phyloP scores from a whole-genome alignment of 352 stramenopile species.

The Phytophthora sansomeana region DNA sequence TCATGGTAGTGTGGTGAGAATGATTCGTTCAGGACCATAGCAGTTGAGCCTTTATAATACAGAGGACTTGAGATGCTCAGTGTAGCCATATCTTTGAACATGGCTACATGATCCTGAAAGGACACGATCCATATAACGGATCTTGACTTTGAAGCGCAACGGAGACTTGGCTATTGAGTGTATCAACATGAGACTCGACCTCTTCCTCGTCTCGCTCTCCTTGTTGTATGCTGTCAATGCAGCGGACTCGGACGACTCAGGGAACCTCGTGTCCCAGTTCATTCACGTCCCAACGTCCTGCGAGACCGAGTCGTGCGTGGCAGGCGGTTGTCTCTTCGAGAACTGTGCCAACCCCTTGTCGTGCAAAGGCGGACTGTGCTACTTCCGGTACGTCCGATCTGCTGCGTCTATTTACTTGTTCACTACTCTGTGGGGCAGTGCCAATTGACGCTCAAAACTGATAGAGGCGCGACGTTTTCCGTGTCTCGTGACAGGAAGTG shows the following conservation, averaged over 20 bases:
- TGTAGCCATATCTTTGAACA: slow-evolving; percentile 4
- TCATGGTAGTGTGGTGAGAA: no score
- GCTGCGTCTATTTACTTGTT: neutral
- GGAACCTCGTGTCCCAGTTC: slow-evolving; percentile 44
- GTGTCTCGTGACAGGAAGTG: slow-evolving; percentile 48
- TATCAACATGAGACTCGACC: slow-evolving; percentile 17
- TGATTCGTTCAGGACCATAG: no score
- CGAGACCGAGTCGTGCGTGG: slow-evolving; percentile 41
- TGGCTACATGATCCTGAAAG: slow-evolving; percentile 14
- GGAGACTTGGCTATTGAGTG: neutral
- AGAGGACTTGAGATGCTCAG: no score
- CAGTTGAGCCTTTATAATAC: no score
- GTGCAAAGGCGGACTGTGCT: slow-evolving; percentile 62
- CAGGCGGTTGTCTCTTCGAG: slow-evolving; percentile 63
- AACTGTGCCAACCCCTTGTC: slow-evolving; percentile 51
- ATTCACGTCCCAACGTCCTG: slow-evolving; percentile 49
- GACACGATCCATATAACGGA: slow-evolving; percentile 17
- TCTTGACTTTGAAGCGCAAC: neutral
- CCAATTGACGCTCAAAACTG: slow-evolving; percentile 22
- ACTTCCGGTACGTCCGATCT: slow-evolving; percentile 53
- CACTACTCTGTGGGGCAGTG: neutral
- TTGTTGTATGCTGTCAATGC: slow-evolving; percentile 8
- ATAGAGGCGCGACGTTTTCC: slow-evolving; percentile 44
- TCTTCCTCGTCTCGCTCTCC: slow-evolving; percentile 10
- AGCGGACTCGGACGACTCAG: neutral